Conservation (phyloP, 176 grass and related monocot species). For the Canna indica region DNA sequence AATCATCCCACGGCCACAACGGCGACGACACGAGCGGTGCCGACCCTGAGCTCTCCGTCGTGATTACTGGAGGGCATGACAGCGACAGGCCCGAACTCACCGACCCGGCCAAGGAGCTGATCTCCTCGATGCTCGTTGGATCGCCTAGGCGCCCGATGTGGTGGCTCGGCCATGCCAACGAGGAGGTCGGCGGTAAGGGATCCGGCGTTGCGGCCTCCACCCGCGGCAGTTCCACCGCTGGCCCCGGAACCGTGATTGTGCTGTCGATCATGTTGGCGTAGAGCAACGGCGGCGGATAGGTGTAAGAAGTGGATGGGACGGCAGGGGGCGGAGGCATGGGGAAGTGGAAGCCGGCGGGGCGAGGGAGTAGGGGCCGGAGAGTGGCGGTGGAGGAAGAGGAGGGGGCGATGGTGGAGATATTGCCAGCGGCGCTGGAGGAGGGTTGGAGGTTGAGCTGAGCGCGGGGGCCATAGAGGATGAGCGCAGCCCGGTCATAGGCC, state of each 20-base stretch:
- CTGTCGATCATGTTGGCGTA: slow-evolving; percentile 10
- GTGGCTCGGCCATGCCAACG: too few relatives aligned
- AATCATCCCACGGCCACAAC: slow-evolving; percentile 50
- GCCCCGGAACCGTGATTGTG: too few relatives aligned
- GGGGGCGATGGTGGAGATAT: too few relatives aligned
- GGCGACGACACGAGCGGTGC: slow-evolving; percentile 17
- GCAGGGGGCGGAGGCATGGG: slow-evolving; percentile 23
- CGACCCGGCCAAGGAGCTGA: slow-evolving; percentile 16
- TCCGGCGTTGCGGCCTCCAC: too few relatives aligned
- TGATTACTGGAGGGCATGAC: background rate
- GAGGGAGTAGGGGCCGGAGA: background rate
- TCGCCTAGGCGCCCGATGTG: too few relatives aligned
- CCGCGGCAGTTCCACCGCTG: too few relatives aligned
- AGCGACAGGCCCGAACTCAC: slow-evolving; percentile 15
- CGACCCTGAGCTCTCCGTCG: background rate
- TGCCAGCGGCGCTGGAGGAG: background rate
- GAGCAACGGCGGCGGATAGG: slow-evolving; percentile 3
- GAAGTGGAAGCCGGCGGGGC: background rate
- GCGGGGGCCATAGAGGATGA: slow-evolving; percentile 66
- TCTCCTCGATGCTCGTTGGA: slow-evolving; percentile 20
- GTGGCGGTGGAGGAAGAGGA: background rate
- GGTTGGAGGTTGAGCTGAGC: slow-evolving; percentile 80
- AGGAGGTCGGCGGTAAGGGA: too few relatives aligned
- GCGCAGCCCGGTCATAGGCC: slow-evolving; percentile 76
- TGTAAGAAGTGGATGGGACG: background rate